Percentiles rank a stretch among this genome's conserved stretches.
These are phyloP conservation scores for Petunia hybrid DNA, from an alignment of 305 asterid species.

Conservation along the genomic window DNA sequence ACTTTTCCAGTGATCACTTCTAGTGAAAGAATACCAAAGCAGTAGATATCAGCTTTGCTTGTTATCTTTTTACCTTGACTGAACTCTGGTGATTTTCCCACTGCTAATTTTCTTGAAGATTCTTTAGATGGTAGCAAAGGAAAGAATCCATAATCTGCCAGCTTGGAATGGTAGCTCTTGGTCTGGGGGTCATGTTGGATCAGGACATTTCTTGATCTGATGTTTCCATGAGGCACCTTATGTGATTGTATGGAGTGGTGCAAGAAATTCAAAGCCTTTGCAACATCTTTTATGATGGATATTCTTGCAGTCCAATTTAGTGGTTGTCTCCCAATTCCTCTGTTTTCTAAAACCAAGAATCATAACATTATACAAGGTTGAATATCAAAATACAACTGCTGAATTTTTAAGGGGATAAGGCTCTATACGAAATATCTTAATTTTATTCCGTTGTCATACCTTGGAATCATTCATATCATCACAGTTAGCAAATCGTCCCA, in stretches of 20 bases:
- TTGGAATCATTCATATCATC: background rate
- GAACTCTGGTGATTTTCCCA: slow-evolving; percentile 60
- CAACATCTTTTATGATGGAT: slow-evolving; percentile 60
- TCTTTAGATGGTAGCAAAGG: slow-evolving; percentile 46
- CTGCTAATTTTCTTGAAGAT: slow-evolving; percentile 46
- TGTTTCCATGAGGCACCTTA: slow-evolving; percentile 66
- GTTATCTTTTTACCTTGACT: slow-evolving; percentile 52
- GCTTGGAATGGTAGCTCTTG: slow-evolving; percentile 43
- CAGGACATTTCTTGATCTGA: slow-evolving; percentile 62
- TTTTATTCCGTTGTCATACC: background rate
- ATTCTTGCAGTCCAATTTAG: slow-evolving; percentile 62
- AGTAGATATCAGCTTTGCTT: slow-evolving; percentile 62
- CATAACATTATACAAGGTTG: background rate
- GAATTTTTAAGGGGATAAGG: background rate
- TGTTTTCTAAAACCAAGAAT: slow-evolving; percentile 47
- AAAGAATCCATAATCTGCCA: slow-evolving; percentile 65
- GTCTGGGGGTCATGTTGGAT: slow-evolving; percentile 29
- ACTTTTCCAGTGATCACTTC: slow-evolving; percentile 67
- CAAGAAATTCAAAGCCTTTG: slow-evolving; percentile 56
- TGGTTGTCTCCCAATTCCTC: slow-evolving; percentile 52
- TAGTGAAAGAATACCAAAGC: slow-evolving; percentile 65
- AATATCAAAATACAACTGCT: background rate
- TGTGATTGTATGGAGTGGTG: slow-evolving; percentile 50
- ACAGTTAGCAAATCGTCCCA: background rate
- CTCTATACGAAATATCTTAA: background rate